Evolutionary conservation across 352 stramenopile genomes (phyloP).

Genomic region (Phytophthora sp.): DNA sequence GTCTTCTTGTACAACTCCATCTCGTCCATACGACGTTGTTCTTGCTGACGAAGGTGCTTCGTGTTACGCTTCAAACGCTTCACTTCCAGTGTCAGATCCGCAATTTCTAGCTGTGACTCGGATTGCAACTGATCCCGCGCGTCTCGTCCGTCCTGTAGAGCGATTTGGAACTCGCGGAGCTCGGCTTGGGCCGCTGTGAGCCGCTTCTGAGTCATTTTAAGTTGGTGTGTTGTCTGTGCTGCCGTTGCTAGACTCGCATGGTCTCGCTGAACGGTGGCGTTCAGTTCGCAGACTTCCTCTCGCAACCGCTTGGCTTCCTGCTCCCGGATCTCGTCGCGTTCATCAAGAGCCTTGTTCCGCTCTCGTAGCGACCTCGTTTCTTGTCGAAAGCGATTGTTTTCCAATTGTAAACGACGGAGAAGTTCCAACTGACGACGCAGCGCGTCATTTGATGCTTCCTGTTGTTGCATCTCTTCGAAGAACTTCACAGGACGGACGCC

Average conservation of each 20-base stretch:
- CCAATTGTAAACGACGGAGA: constrained; percentile 66
- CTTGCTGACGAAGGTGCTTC: constrained; percentile 52
- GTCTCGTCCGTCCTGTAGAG: constrained; percentile 46
- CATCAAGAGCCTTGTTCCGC: constrained; percentile 51
- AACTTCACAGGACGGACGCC: constrained; percentile 12
- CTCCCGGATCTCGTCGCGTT: constrained; percentile 48
- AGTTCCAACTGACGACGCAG: constrained; percentile 73
- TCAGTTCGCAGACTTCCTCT: constrained; percentile 48
- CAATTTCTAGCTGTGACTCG: constrained; percentile 42
- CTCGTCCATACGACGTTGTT: constrained; percentile 41
- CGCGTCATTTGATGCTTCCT: constrained; percentile 70
- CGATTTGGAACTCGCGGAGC: constrained; percentile 42
- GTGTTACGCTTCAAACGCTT: constrained; percentile 58
- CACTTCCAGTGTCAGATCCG: constrained; percentile 42
- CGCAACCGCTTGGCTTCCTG: constrained; percentile 57
- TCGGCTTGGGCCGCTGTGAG: constrained; percentile 41
- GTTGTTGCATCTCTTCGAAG: constrained; percentile 48
- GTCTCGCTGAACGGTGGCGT: constrained; percentile 41
- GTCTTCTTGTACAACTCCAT: constrained; percentile 45
- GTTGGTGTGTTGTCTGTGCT: constrained; percentile 45
- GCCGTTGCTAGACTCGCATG: constrained; percentile 39
- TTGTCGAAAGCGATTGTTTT: constrained; percentile 76
- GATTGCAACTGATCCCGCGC: constrained; percentile 42
- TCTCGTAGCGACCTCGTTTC: constrained; percentile 54
- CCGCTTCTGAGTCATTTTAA: constrained; percentile 57